Base-by-base conservation (phyloP, 108 stramenopile genomes). In the Pseudonitzschia multistriata region DNA sequence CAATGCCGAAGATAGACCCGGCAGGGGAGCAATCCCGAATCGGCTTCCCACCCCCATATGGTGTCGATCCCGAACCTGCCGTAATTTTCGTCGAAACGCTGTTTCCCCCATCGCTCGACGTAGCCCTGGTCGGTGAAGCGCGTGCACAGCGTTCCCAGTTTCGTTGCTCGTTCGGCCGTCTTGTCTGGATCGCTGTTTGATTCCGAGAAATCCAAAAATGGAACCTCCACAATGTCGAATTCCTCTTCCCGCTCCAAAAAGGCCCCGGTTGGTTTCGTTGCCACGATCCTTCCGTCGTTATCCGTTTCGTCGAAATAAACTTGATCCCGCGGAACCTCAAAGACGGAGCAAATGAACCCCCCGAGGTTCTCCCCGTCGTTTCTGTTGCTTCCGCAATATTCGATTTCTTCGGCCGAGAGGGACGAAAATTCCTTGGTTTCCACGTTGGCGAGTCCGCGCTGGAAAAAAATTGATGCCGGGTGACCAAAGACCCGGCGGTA, bases 1-100 rank as follows among this genome's bases (percentile, higher is more conserved):
- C 94, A 96, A 76, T 96, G 94, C 57, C 94, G 82, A 40, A 93
- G 75, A 70, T 96, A 93, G 24, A 81, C 82, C n/a, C 85, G 78
- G 61, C 94, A 96, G 24, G 94, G 94, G 37, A 74, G 74, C 24
- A 93, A 53, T 11, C 89, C 88, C 3, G 84, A 87, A 65, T 88
- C 85, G 60, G 45, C 31, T 8, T 36, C 15, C 89, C 91, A 91
- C 47, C 74, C 78, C 94, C 94, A 96, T n/a, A 96, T 96, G 3
- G 84, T 87, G 10, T 83, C 57, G 25, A 93, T 70, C 48, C 87
- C 87, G 65, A 82, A 84, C 5, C 81, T 27, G 19, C 27, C 33
- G 68, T 84, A 93, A 21, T 88, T 60, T 52, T 71, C 59, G 29
- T 85, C 42, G 66, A 87, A 89, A 19, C 69, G 84, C 24, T 79